Evolutionary conservation across 768 basidiomycete species (phyloP), one percentile per base, ranked within the genome.

Genomic region (Phylloporus sp.): DNA sequence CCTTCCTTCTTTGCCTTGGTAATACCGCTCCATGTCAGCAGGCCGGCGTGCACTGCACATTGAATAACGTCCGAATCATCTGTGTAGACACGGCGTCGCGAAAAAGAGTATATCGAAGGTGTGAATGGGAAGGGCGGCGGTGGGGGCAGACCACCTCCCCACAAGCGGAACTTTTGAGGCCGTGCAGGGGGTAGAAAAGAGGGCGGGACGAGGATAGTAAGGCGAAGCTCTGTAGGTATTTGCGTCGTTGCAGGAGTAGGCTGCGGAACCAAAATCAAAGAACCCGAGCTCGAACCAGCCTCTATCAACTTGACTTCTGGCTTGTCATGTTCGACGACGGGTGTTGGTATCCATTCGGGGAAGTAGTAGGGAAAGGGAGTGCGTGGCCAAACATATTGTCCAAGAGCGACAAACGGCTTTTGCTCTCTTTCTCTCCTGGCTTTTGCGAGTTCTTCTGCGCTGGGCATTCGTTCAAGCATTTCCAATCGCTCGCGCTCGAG

Each of bases 31-130:
- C 77, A 79, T 15, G 70, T 68, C 29, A 77, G 61, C 43, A 72
- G 63, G 7, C 87, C 87, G 0, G 85, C 75, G 57, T 89, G 87
- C 41, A 89, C 67, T 2, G 84, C 85, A 49, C 84, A 85, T 35
- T 84, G 61, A 60, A 86, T 80, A 45, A 88, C 61, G 58, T 88
- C 84, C 9, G 85, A 87, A 67, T 89, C 87, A 67, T 89, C 86
- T 0, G 87, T 89, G 69, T 89, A 89, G 31, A 88, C 75, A 42
- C 83, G 71, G n/a, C 81, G 72, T 29, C 69, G 69, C 26, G 74
- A 68, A 27, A 59, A 57, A 4, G 62, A 64, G 51, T 60, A 59
- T 32, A 58, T 52, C 3, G 60, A 59, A 0, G 67, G 59, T 0
- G 62, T 56, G 16, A 57, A 65, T 40, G 59, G 66, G 59, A 55